Evolutionary conservation across 2,329 filamentous ascomycete genomes (phyloP).

Genomic region (Phialophora tarda): DNA sequence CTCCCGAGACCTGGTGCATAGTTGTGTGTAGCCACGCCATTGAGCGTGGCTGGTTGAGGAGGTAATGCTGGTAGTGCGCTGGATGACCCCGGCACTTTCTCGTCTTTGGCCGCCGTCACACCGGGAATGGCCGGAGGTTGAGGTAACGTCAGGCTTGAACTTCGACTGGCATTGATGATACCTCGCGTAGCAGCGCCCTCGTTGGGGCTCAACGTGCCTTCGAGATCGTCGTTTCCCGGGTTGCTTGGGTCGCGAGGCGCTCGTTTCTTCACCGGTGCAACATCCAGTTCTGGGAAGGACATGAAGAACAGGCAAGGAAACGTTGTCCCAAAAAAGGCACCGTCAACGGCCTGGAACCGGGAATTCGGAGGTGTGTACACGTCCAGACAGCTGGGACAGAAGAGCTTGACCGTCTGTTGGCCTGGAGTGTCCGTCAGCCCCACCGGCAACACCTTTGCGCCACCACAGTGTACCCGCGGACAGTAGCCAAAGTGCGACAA

Average conservation of each 20-base stretch:
- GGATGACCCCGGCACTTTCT: conserved; percentile 44
- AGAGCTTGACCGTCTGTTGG: conserved; percentile 97
- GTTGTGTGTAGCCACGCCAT: conserved; percentile 85
- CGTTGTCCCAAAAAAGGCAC: conserved; percentile 96
- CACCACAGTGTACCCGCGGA: conserved; percentile 90
- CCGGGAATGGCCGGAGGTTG: conserved; percentile 42
- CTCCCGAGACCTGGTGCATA: conserved; percentile 84
- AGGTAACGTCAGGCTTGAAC: conserved; percentile 37
- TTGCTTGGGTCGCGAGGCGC: conserved; percentile 28
- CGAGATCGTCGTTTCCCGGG: conserved; percentile 34
- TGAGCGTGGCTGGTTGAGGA: conserved; percentile 65
- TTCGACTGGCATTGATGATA: conserved; percentile 37
- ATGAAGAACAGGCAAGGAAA: conserved; percentile 98
- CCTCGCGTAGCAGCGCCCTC: conserved; percentile 35
- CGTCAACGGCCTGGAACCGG: conserved; percentile 94
- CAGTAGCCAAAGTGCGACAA: conserved; percentile 94
- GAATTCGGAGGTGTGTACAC: conserved; percentile 98
- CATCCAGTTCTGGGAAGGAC: conserved; percentile 95
- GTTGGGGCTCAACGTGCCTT: conserved; percentile 39
- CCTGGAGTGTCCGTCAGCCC: conserved; percentile 93
- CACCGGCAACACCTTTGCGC: conserved; percentile 87
- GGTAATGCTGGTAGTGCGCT: conserved; percentile 44
- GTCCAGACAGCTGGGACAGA: conserved; percentile 94
- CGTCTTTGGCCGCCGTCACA: conserved; percentile 41
- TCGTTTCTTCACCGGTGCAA: conserved; percentile 70